Base-by-base conservation (phyloP, 1,284 basidiomycete genomes). In the Mrakiaceae sp. region DNA sequence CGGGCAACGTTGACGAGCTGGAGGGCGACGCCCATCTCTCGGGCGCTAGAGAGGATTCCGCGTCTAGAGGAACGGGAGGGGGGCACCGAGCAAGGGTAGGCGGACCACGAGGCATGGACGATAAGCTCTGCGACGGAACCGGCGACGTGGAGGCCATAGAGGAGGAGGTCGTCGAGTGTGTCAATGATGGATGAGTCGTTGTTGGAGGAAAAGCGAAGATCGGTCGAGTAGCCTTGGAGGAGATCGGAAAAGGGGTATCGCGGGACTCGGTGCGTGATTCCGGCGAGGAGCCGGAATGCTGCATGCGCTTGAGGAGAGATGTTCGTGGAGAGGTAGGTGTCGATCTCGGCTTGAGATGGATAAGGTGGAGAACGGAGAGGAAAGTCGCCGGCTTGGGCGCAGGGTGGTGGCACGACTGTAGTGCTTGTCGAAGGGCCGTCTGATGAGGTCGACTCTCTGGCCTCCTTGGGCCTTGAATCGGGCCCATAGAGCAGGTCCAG, bases 1-100 rank as follows among this genome's bases (percentile, higher is more conserved):
- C 76, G 67, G 0, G 77, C 74, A 60, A 79, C 74, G 64, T 78
- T 77, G 66, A 78, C 74, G 42, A 78, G 71, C 63, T 78, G 77
- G 27, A 78, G 69, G 6, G 78, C 77, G 44, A 74, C 68, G 3
- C 78, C 78, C 75, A 78, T 78, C 65, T 74, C 69, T 9, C 76
- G 68, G 2, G 75, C 74, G 6, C 58, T 54, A 14, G 12, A 14
- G 53, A 16, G 16, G 3, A 46, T 54, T 27, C 16, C 54, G 42
- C 40, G 54, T 42, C 39, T 55, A 16, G 27, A 12, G 2, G 11
- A 57, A 42, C 14, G 43, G 12, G 55, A 39, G 42, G 7, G 46
- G 46, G 27, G 52, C 27, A 60, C 58, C 40, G 58, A 66, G 48
- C 62, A 60, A 55, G 66, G 70, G 1, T 73, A 67, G 8, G 73